Evolutionary conservation across 2,329 filamentous ascomycete species (phyloP), one percentile per base, ranked within the genome.

Genomic region (Pseudogymnoascus sp.): DNA sequence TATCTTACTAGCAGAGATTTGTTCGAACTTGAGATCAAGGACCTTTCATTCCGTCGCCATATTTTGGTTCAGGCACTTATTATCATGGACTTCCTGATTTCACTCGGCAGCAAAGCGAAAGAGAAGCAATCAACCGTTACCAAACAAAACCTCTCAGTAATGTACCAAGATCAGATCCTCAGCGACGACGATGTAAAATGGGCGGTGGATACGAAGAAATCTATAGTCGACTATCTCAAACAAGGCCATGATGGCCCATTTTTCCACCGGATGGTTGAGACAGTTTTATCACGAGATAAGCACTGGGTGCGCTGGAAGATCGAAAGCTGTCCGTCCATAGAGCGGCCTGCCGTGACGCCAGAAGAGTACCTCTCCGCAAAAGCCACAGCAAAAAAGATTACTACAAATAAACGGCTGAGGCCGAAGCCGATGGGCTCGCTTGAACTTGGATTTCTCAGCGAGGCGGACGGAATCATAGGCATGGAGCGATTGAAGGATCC

Each of bases 241-340:
- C 82, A 87, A 69, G 90, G 90, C 19, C 78, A 81, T 44, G 93
- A 96, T 71, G 95, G 95, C 31, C 90, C 91, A 67, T 96, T 96
- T 75, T 99, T 97, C 75, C 89, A 92, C 76, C 88, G 95, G 40
- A 96, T 97, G 85, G 92, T 99, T 33, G 93, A 97, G 74, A 97
- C 93, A 11, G 93, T 99, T 33, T 84, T 99, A 31, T 91, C 91
- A 24, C 84, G 95, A 67, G 95, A 99, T 75, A 97, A 97, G 79
- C 97, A 97, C 73, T 99, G 96, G 96, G 92, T 96, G 50, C 88
- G 92, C 66, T 99, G 95, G 95, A 99, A 99, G 77, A 88, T 93
- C 65, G 92, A 97, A 74, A 91, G 88, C 68, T 99, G 95, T 73
- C 91, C 91, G 24, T 84, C 88, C 5, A 97, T 99, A 71, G 87